A percentile compares a stretch with the other conserved stretches of the same genome.
phyloP scores from a whole-genome alignment of 345 rosid species.

The Eucalyptus caleyi region DNA sequence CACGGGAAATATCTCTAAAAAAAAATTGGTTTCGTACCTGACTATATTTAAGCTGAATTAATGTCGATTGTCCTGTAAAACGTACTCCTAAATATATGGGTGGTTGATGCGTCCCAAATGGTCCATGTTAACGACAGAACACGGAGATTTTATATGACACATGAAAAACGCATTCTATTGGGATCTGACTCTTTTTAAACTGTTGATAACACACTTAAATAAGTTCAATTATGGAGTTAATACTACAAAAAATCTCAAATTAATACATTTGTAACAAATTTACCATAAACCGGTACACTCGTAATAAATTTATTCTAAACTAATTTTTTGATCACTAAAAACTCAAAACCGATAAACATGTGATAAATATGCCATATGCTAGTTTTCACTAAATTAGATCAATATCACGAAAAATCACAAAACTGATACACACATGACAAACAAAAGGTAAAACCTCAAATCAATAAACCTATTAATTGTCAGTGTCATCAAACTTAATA shows the following conservation, averaged over 20 bases:
- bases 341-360: fast-evolving
- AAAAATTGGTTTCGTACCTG: background rate
- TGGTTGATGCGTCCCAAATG: background rate
- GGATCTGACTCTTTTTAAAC: background rate
- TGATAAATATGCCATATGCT: fast-evolving
- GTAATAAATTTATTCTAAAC: too few relatives aligned
- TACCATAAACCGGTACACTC: fast-evolving
- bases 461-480: too few relatives aligned
- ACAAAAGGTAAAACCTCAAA: background rate
- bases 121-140: background rate
- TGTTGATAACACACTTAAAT: background rate
- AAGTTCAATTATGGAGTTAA: background rate
- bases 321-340: too few relatives aligned
- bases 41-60: background rate
- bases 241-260: background rate
- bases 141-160: background rate
- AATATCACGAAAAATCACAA: too few relatives aligned
- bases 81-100: background rate
- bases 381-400: too few relatives aligned
- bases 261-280: too few relatives aligned
- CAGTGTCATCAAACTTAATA: background rate
- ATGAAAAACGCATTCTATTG: background rate
- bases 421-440: fast-evolving
- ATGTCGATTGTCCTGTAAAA: background rate
- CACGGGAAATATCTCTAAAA: background rate